Evolutionary conservation across 441 rosid species (phyloP).

Genomic region (Daphne laureola): DNA sequence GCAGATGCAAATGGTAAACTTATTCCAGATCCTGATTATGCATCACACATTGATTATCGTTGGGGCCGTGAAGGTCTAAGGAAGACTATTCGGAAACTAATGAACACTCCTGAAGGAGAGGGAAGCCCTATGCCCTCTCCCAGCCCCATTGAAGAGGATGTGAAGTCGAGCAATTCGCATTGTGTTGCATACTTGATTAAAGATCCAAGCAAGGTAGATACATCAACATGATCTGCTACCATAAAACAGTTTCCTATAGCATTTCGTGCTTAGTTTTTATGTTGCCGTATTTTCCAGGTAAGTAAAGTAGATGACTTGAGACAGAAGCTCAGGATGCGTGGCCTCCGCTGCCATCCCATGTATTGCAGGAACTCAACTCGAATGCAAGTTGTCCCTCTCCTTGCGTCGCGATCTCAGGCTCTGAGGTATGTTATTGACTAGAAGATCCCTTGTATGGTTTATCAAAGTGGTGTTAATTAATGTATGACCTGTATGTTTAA

Average conservation of each 20-base stretch:
- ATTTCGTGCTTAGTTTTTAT: constrained; percentile 11
- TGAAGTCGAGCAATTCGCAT: constrained; percentile 50
- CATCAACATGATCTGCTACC: not conserved
- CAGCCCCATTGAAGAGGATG: constrained; percentile 51
- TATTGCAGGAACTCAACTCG: constrained; percentile 79
- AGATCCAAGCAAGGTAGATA: constrained; percentile 57
- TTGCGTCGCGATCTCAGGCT: constrained; percentile 91
- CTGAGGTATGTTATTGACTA: constrained; percentile 44
- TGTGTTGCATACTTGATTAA: constrained; percentile 66
- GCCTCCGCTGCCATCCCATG: constrained; percentile 96
- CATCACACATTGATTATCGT: constrained; percentile 76
- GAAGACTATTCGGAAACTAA: constrained; percentile 82
- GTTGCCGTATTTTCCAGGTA: constrained; percentile 37
- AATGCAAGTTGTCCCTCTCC: constrained; percentile 77
- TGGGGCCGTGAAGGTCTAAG: constrained; percentile 90
- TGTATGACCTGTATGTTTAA: too few relatives aligned
- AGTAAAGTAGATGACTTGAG: constrained; percentile 76
- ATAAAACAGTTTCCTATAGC: not conserved
- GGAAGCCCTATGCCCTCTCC: constrained; percentile 26
- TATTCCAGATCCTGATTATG: constrained; percentile 78
- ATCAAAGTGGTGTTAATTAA: too few relatives aligned
- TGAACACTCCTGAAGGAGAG: constrained; percentile 53
- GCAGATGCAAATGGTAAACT: constrained; percentile 65
- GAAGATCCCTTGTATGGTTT: too few relatives aligned
- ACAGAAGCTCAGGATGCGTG: constrained; percentile 87